These are phyloP conservation scores for Hypoxylon sp. DNA, from an alignment of 2,329 filamentous ascomycete genomes.

Conservation along the genomic window DNA sequence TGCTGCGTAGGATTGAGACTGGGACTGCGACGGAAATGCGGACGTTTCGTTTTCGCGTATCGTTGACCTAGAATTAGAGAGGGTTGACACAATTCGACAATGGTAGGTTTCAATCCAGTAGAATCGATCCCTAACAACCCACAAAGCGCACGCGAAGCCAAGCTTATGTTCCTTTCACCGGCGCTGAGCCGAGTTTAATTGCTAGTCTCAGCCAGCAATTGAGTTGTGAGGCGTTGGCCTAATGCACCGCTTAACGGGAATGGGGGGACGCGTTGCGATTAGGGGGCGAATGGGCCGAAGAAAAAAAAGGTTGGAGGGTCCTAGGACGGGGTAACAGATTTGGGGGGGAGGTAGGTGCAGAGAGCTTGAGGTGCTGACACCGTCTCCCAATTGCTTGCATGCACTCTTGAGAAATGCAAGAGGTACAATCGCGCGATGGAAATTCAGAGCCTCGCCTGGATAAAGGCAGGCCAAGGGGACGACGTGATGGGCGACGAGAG, in stretches of 20 bases:
- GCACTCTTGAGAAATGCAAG: conserved; percentile 16
- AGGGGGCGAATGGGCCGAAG: conserved; percentile 12
- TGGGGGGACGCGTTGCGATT: conserved; percentile 36
- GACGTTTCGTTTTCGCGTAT: conserved; percentile 34
- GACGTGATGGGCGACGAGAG: conserved; percentile 39
- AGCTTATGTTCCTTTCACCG: conserved; percentile 32
- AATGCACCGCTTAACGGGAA: conserved; percentile 35
- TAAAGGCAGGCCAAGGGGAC: conserved; percentile 39
- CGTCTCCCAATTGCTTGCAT: conserved; percentile 36
- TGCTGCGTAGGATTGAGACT: conserved; percentile 3
- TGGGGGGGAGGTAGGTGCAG: conserved; percentile 6
- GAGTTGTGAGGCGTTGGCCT: conserved; percentile 32
- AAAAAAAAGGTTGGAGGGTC: conserved; percentile 23
- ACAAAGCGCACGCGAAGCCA: conserved; percentile 24
- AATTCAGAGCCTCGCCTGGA: conserved; percentile 33
- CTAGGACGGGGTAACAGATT: conserved; percentile 11
- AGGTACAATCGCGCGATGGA: conserved; percentile 20
- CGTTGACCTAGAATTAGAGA: conserved; percentile 21
- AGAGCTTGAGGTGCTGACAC: conserved; percentile 37
- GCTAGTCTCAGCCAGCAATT: conserved; percentile 27
- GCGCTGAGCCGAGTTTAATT: conserved; percentile 36
- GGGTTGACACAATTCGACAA: conserved; percentile 33
- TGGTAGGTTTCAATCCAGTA: conserved; percentile 35
- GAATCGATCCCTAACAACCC: conserved; percentile 18
- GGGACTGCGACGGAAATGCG: conserved; percentile 20